Evolutionary conservation across 1,139 yeast species (phyloP).

Genomic region (Yamadazyma siamensis): DNA sequence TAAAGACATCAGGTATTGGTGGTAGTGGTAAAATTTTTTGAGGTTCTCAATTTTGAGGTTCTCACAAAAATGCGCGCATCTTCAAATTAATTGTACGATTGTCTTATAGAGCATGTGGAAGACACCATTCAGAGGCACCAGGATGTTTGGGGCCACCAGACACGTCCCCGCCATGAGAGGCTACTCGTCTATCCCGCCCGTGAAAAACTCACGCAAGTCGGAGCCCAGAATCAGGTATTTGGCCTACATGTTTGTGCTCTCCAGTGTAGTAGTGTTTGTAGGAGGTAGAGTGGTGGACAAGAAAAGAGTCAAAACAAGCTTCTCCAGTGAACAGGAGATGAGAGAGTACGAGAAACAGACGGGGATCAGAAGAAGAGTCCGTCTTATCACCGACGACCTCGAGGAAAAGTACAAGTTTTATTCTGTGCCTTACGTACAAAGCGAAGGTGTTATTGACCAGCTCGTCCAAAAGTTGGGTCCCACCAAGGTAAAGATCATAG

Average conservation of each 20-base stretch:
- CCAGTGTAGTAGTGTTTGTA: slow-evolving; percentile 51
- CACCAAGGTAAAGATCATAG: slow-evolving; percentile 45
- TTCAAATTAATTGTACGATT: not conserved
- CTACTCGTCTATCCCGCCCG: slow-evolving; percentile 1
- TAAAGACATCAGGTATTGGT: slow-evolving; percentile 57
- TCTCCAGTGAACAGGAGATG: slow-evolving; percentile 61
- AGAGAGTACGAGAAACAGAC: slow-evolving; percentile 44
- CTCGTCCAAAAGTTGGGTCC: slow-evolving; percentile 18
- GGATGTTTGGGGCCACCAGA: too few species aligned
- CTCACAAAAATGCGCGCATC: not conserved
- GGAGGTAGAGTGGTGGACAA: slow-evolving; percentile 54
- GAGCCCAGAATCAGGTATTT: slow-evolving; percentile 49
- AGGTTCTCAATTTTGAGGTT: slow-evolving; percentile 1
- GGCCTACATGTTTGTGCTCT: slow-evolving; percentile 45
- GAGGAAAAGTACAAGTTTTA: slow-evolving; percentile 35
- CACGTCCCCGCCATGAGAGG: too few species aligned
- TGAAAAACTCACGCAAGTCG: too few species aligned
- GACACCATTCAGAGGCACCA: too few species aligned
- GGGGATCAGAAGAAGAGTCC: slow-evolving; percentile 54
- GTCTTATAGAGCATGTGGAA: too few species aligned
- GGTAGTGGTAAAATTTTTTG: slow-evolving; percentile 7
- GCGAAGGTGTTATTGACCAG: slow-evolving; percentile 18
- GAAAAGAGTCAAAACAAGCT: slow-evolving; percentile 44
- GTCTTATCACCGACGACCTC: slow-evolving; percentile 32
- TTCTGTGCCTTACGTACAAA: slow-evolving; percentile 41